phyloP scores from a whole-genome alignment of 352 stramenopile genomes.

The Globisporangium rhizosaccharum region DNA sequence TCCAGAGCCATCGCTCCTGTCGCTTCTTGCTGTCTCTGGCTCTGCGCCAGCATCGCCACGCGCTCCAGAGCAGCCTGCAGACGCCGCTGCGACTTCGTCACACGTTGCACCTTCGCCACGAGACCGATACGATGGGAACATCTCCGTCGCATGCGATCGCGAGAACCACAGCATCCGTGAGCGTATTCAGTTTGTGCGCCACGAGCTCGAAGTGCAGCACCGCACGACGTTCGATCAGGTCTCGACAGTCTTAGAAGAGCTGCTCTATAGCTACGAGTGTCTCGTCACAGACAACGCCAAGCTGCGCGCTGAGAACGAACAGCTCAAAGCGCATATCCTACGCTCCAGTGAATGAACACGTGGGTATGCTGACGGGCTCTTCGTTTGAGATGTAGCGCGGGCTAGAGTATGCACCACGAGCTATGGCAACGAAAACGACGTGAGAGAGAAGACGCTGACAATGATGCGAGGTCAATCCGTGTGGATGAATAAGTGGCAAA shows the following conservation, averaged over 20 bases:
- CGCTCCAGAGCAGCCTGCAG: too few species aligned
- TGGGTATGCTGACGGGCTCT: not conserved
- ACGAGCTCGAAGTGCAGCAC: constrained; percentile 32
- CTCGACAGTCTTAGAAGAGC: constrained; percentile 23
- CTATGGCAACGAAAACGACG: too few species aligned
- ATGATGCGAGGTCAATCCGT: too few species aligned
- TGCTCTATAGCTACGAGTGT: constrained; percentile 33
- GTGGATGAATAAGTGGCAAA: too few species aligned
- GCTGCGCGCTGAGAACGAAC: constrained; percentile 35
- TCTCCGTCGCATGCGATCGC: not conserved
- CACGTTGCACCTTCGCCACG: not conserved
- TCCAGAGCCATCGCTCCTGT: too few species aligned
- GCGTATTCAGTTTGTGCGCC: constrained; percentile 30
- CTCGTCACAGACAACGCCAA: constrained; percentile 32
- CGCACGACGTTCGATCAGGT: constrained; percentile 34
- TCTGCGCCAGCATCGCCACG: too few species aligned
- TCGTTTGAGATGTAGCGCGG: too few species aligned
- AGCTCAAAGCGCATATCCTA: constrained; percentile 13
- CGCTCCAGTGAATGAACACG: too few species aligned
- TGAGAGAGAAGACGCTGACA: too few species aligned
- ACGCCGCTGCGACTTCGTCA: too few species aligned
- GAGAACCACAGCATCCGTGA: constrained; percentile 14
- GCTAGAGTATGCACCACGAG: too few species aligned
- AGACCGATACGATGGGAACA: not conserved
- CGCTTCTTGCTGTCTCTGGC: too few species aligned